A percentile compares a stretch with the other conserved stretches of the same genome.
phyloP scores from a whole-genome alignment of 345 rosid genomes.

The Anacardium occidentale region DNA sequence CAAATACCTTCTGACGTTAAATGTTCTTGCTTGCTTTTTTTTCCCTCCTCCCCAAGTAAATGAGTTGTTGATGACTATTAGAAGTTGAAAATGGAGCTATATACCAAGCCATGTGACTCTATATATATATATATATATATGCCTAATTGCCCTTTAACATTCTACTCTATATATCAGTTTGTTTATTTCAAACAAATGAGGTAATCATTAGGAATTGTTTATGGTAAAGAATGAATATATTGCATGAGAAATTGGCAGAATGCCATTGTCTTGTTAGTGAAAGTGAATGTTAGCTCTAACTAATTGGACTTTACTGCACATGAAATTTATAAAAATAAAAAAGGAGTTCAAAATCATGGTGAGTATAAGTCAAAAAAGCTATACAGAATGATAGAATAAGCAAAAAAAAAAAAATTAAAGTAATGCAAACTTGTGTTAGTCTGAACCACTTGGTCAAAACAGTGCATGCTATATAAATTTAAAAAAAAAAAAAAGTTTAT shows the following conservation, averaged over 20 bases:
- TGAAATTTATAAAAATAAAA: neutral
- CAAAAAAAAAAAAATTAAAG: neutral
- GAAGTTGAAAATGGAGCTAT: neutral
- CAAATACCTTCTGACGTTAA: constrained; percentile 25
- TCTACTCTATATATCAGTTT: neutral
- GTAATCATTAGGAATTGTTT: too few species aligned
- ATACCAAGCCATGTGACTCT: constrained; percentile 3
- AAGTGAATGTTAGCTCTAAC: constrained; percentile 3
- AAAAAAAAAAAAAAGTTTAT: neutral
- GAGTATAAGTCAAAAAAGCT: constrained; percentile 4
- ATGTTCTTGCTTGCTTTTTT: neutral
- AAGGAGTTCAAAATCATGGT: neutral
- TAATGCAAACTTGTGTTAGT: neutral
- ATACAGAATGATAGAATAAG: neutral
- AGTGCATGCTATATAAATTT: too few species aligned
- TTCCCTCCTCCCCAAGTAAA: too few species aligned
- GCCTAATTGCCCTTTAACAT: neutral
- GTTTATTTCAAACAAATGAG: too few species aligned
- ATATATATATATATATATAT: too few species aligned
- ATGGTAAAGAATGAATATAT: too few species aligned
- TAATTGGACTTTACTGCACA: neutral
- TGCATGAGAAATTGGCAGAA: neutral
- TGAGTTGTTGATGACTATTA: constrained; percentile 4
- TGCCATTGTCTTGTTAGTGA: neutral
- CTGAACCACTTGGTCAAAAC: neutral